These are phyloP conservation scores for Leptomonas seymouri DNA, from an alignment of 208 protist species.

Conservation along the genomic window DNA sequence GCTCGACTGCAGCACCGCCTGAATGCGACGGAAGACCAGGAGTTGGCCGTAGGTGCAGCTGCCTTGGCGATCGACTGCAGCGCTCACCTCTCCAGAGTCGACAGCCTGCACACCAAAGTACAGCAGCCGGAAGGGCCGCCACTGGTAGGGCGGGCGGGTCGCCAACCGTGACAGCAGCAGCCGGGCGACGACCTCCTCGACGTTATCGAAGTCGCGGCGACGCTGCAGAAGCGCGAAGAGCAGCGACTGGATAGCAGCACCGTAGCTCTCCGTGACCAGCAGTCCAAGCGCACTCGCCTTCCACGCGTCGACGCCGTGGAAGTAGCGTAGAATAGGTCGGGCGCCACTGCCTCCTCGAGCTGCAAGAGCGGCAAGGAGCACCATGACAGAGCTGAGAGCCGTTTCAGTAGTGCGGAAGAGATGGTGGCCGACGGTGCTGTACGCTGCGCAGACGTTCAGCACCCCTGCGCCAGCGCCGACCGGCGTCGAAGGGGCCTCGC, in stretches of 20 bases:
- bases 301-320: constrained; percentile 52
- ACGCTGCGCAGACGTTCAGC: constrained; percentile 30
- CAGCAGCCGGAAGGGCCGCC: constrained; percentile 42
- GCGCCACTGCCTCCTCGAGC: constrained; percentile 45
- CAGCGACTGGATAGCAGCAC: constrained; percentile 37
- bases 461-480: background rate
- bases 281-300: constrained; percentile 50
- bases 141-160: constrained; percentile 51
- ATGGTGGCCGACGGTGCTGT: constrained; percentile 36
- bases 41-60: constrained; percentile 46
- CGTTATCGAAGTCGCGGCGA: constrained; percentile 53
- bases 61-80: constrained; percentile 18
- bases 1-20: constrained; percentile 39
- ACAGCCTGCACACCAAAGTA: constrained; percentile 32
- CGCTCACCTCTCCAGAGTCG: background rate
- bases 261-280: constrained; percentile 54
- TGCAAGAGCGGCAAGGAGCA: constrained; percentile 41
- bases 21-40: constrained; percentile 43
- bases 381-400: constrained; percentile 28
- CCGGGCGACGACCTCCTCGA: constrained; percentile 40
- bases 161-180: constrained; percentile 55
- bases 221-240: constrained; percentile 42
- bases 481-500: constrained; percentile 15
- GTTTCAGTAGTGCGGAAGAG: constrained; percentile 44
- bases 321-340: constrained; percentile 45